A percentile compares a stretch with the other conserved stretches of the same genome.
phyloP scores from a whole-genome alignment of 805 yeast genomes.

The Candida hungchunana region DNA sequence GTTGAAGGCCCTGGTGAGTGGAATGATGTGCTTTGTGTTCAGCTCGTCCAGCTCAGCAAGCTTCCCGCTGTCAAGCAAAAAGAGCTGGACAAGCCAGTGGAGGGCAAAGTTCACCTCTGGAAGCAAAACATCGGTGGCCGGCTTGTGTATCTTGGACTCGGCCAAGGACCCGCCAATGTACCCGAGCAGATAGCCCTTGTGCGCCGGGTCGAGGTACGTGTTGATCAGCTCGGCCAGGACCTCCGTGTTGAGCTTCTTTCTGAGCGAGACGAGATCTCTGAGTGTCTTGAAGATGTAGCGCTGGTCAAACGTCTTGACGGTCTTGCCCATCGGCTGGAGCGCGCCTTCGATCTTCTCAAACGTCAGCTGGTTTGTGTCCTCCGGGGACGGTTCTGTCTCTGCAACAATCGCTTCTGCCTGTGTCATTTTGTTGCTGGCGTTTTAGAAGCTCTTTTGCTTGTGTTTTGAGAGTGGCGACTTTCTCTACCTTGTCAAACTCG shows the following conservation, averaged over 20 bases:
- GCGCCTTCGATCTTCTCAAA: conserved; percentile 31
- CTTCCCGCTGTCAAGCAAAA: conserved; percentile 59
- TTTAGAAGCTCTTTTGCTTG: too few species aligned
- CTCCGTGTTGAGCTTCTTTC: conserved; percentile 56
- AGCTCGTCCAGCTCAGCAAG: conserved; percentile 47
- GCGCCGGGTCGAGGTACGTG: conserved; percentile 48
- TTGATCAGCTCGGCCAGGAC: conserved; percentile 53
- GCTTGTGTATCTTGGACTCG: conserved; percentile 21
- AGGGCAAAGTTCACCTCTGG: conserved; percentile 82
- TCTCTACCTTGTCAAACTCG: too few species aligned
- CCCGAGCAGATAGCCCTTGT: conserved; percentile 39
- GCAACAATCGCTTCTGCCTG: conserved; percentile 24
- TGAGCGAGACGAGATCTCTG: conserved; percentile 72
- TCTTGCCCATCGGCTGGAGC: conserved; percentile 40
- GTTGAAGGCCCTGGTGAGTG: conserved; percentile 55
- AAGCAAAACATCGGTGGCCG: conserved; percentile 40
- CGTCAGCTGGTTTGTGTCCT: conserved; percentile 29
- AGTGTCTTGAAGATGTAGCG: conserved; percentile 82
- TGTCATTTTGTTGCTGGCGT: conserved; percentile 18
- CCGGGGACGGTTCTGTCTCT: conserved; percentile 27
- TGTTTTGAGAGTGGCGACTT: too few species aligned
- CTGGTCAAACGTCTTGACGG: conserved; percentile 74
- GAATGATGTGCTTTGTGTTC: conserved; percentile 46
- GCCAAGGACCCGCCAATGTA: conserved; percentile 35
- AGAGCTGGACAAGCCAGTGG: conserved; percentile 75